Percentiles rank a stretch among this genome's conserved stretches.
Conservation (phyloP, 2,329 filamentous ascomycete genomes). For the Penicillium polonicum region DNA sequence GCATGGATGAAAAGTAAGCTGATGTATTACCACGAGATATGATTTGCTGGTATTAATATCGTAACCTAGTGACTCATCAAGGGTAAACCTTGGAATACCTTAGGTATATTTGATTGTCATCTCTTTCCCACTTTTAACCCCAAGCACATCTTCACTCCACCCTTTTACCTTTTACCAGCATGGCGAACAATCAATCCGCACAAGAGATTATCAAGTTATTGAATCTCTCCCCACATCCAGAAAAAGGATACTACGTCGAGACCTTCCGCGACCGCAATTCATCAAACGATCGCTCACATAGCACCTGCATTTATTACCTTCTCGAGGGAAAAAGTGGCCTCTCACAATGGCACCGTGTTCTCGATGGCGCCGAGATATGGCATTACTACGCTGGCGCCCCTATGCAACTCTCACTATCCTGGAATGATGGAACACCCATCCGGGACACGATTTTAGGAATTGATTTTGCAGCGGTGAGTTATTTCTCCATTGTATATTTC, state of each 20-base stretch:
- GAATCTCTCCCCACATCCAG: conserved; percentile 45
- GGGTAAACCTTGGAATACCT: not conserved
- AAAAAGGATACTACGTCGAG: conserved; percentile 53
- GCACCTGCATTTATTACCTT: conserved; percentile 56
- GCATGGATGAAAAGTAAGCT: not conserved
- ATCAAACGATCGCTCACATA: conserved; percentile 41
- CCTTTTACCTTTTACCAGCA: not conserved
- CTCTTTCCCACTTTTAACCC: not conserved
- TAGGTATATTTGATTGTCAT: not conserved
- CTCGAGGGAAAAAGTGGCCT: conserved; percentile 46
- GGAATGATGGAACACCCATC: conserved; percentile 41
- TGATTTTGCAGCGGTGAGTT: conserved; percentile 39
- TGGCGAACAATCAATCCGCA: conserved; percentile 26
- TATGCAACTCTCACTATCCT: conserved; percentile 47
- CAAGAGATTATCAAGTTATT: conserved; percentile 48
- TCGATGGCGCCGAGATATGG: conserved; percentile 52
- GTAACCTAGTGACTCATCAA: not conserved
- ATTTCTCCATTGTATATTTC: not conserved
- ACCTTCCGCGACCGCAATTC: conserved; percentile 46
- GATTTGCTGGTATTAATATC: not conserved
- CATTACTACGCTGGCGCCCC: conserved; percentile 57
- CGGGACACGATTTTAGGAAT: conserved; percentile 41
- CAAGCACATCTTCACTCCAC: not conserved
- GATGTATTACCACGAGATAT: too few species aligned
- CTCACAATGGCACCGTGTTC: conserved; percentile 53